A percentile compares a stretch with the other conserved stretches of the same genome.
Conservation (phyloP, 1,139 yeast species). For the Candida albicans region DNA sequence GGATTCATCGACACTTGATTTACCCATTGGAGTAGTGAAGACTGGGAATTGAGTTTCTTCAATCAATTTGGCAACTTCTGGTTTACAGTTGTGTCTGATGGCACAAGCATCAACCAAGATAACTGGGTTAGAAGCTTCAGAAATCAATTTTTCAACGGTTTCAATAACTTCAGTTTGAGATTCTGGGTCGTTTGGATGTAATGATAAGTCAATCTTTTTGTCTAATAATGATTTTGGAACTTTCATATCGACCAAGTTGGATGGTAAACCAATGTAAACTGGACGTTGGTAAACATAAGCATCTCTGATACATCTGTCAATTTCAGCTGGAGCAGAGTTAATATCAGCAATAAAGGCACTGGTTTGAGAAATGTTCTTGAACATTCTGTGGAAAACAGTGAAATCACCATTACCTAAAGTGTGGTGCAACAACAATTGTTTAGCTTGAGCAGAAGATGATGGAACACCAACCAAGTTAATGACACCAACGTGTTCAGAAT, state of each 20-base stretch:
- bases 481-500: slow-evolving; percentile 44
- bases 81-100: slow-evolving; percentile 67
- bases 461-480: slow-evolving; percentile 45
- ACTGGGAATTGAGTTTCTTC: slow-evolving; percentile 77
- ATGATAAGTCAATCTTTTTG: slow-evolving; percentile 62
- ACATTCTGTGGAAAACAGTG: slow-evolving; percentile 49
- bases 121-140: slow-evolving; percentile 63
- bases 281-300: slow-evolving; percentile 79
- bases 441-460: slow-evolving; percentile 37
- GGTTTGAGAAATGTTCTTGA: slow-evolving; percentile 66
- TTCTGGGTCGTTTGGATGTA: slow-evolving; percentile 64
- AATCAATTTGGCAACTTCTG: slow-evolving; percentile 62
- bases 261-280: slow-evolving; percentile 80
- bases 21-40: slow-evolving; percentile 90
- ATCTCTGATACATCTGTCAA: slow-evolving; percentile 72
- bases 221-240: slow-evolving; percentile 58
- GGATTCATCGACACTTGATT: slow-evolving; percentile 72
- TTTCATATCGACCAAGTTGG: slow-evolving; percentile 68
- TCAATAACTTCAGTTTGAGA: slow-evolving; percentile 74
- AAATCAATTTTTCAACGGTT: slow-evolving; percentile 51
- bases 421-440: slow-evolving; percentile 43
- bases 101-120: slow-evolving; percentile 88
- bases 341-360: slow-evolving; percentile 64
- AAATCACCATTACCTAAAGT: slow-evolving; percentile 49
- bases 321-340: slow-evolving; percentile 61